phyloP scores from a whole-genome alignment of 306 rosid species.

The Herpetospermum pedunculosum region DNA sequence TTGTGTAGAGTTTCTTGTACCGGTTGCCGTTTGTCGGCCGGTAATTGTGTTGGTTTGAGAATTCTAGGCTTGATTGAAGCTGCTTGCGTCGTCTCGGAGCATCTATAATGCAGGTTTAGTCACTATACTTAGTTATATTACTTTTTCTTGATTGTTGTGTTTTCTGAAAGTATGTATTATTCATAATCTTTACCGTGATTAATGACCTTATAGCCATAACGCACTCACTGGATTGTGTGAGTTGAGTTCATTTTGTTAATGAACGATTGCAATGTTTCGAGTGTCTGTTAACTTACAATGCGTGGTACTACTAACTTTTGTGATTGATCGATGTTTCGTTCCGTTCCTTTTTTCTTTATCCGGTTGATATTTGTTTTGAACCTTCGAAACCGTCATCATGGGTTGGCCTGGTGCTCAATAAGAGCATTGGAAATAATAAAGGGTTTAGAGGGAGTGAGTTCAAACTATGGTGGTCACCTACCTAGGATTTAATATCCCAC shows the following conservation, averaged over 20 bases:
- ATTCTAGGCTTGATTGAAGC: constrained; percentile 4
- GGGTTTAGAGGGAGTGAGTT: too few species aligned
- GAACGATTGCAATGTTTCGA: neutral
- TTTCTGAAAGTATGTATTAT: neutral
- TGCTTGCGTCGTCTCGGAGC: neutral
- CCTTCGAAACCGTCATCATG: neutral
- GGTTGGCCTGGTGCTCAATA: too few species aligned
- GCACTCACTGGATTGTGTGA: neutral
- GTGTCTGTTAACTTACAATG: neutral
- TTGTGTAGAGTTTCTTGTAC: neutral
- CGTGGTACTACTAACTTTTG: neutral
- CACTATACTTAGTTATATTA: neutral
- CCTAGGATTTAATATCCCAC: too few species aligned
- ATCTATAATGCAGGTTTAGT: constrained; percentile 10
- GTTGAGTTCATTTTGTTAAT: neutral
- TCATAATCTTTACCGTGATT: neutral
- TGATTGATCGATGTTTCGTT: neutral
- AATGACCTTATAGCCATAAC: neutral
- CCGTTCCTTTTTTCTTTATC: neutral
- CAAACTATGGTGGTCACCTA: too few species aligned
- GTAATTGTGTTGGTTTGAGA: neutral
- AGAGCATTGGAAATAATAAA: too few species aligned
- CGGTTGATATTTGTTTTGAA: neutral
- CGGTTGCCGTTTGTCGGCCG: constrained; percentile 4
- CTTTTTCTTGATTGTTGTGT: neutral